phyloP scores from a whole-genome alignment of 129 eudicot genomes.

The Saposhnikovia divaricata region DNA sequence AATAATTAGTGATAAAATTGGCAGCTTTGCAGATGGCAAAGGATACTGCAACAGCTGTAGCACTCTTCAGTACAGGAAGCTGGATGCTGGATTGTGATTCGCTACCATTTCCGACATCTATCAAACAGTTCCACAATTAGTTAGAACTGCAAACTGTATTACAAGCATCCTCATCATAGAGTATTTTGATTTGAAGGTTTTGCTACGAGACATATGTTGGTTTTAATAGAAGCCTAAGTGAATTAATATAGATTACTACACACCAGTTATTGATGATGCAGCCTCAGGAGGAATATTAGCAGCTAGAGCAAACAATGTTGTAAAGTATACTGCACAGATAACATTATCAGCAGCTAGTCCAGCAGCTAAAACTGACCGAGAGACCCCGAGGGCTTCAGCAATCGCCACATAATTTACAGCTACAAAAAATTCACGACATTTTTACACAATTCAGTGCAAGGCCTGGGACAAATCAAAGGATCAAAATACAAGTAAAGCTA shows the following conservation, averaged over 20 bases:
- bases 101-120: slow-evolving; percentile 34
- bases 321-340: slow-evolving; percentile 75
- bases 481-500: neutral
- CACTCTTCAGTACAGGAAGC: slow-evolving; percentile 61
- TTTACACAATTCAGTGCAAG: neutral
- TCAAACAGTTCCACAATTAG: neutral
- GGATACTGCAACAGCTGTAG: slow-evolving; percentile 70
- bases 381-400: slow-evolving; percentile 59
- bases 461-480: neutral
- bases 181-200: no score
- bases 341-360: slow-evolving; percentile 93
- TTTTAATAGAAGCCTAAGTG: neutral
- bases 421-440: slow-evolving; percentile 17
- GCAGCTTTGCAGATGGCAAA: slow-evolving; percentile 62
- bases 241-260: slow-evolving; percentile 14
- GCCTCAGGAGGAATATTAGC: slow-evolving; percentile 65
- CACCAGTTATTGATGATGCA: slow-evolving; percentile 44
- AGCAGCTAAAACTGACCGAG: slow-evolving; percentile 77
- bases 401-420: slow-evolving; percentile 95
- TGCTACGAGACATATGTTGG: neutral
- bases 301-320: slow-evolving; percentile 78
- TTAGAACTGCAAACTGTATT: slow-evolving; percentile 1
- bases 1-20: slow-evolving; percentile 48
- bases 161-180: neutral
- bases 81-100: slow-evolving; percentile 45